Conservation (phyloP, 805 yeast species). For the Yamadazyma phyllophila region DNA sequence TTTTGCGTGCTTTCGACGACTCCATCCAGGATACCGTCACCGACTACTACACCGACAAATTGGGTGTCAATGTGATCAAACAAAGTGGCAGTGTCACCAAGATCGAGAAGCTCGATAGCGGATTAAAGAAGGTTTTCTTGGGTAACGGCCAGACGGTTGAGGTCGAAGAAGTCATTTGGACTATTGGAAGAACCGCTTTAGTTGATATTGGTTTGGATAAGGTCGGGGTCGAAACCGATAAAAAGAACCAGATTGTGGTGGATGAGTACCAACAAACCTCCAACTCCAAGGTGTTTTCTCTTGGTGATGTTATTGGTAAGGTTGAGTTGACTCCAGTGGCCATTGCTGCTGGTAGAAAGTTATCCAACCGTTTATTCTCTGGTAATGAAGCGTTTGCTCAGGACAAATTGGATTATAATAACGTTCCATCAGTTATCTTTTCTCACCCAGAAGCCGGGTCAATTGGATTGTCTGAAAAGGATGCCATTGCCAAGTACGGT, state of each 20-base stretch:
- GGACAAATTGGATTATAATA: constrained; percentile 79
- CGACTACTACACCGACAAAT: constrained; percentile 68
- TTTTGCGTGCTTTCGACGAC: constrained; percentile 83
- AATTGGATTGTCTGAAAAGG: constrained; percentile 79
- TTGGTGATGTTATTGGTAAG: constrained; percentile 93
- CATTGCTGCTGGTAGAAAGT: constrained; percentile 94
- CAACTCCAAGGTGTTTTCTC: constrained; percentile 67
- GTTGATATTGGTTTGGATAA: constrained; percentile 73
- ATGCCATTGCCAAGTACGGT: constrained; percentile 79
- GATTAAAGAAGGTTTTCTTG: constrained; percentile 35
- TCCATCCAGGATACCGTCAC: constrained; percentile 78
- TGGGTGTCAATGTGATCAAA: constrained; percentile 80
- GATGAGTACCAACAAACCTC: constrained; percentile 88
- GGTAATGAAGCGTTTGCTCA: constrained; percentile 69
- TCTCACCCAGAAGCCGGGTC: constrained; percentile 98
- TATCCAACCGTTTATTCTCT: constrained; percentile 82
- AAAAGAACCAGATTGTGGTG: constrained; percentile 61
- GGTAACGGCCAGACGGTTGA: constrained; percentile 38
- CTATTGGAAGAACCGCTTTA: constrained; percentile 84
- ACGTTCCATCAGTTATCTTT: constrained; percentile 94
- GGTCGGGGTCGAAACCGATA: constrained; percentile 65
- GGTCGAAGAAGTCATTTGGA: constrained; percentile 88
- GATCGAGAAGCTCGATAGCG: constrained; percentile 32
- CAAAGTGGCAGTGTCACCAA: constrained; percentile 43
- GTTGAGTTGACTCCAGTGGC: constrained; percentile 98